phyloP scores from a whole-genome alignment of 164 flowering plant genomes.

The Akebia trifoliata region DNA sequence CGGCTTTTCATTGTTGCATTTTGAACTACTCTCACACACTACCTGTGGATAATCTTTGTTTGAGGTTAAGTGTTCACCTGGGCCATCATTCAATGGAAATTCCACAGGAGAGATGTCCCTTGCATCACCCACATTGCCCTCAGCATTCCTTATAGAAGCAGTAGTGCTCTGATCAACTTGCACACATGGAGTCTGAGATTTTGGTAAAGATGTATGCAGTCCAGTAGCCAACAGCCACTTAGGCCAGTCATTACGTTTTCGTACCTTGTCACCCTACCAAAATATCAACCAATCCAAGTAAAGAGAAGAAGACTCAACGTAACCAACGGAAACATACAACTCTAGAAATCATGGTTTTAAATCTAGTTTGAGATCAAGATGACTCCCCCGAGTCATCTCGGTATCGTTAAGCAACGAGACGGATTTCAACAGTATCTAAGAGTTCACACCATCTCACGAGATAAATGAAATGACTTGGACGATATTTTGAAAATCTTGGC shows the following conservation, averaged over 20 bases:
- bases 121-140: slow-evolving; percentile 11
- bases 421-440: too few relatives aligned
- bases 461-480: too few relatives aligned
- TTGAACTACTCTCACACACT: slow-evolving; percentile 7
- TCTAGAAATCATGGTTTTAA: neutral
- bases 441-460: too few relatives aligned
- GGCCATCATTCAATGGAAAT: slow-evolving; percentile 10
- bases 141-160: slow-evolving; percentile 7
- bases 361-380: neutral
- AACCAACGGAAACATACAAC: neutral
- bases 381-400: too few relatives aligned
- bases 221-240: slow-evolving; percentile 50
- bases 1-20: slow-evolving; percentile 12
- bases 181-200: slow-evolving; percentile 18
- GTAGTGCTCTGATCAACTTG: slow-evolving; percentile 17
- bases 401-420: too few relatives aligned
- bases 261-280: slow-evolving; percentile 61
- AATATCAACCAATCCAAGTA: slow-evolving; percentile 7
- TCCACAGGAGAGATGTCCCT: slow-evolving; percentile 6
- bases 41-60: slow-evolving; percentile 13
- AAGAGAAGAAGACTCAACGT: neutral
- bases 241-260: slow-evolving; percentile 71
- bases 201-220: slow-evolving; percentile 11
- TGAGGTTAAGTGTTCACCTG: slow-evolving; percentile 10
- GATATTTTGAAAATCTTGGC: too few relatives aligned